Percentiles rank a stretch among this genome's conserved stretches.
Evolutionary conservation across 1,284 basidiomycete species (phyloP).

Genomic region (Exsudoporus floridanus): DNA sequence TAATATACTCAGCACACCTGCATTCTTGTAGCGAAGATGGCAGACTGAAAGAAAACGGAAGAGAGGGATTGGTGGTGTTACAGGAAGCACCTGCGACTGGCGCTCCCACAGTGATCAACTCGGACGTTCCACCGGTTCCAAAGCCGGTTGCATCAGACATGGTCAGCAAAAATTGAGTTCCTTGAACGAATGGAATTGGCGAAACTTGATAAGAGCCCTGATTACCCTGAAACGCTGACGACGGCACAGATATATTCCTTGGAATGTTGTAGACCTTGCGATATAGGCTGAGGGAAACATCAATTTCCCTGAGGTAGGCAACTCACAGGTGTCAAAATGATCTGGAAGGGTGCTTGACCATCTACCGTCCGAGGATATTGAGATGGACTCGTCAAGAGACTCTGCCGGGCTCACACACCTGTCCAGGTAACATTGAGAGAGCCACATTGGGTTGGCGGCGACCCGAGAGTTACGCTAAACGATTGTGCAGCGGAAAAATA

Average conservation of each 20-base stretch:
- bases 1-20: conserved; percentile 43
- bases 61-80: conserved; percentile 44
- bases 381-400: background rate
- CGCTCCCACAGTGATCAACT: conserved; percentile 49
- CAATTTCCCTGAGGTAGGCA: background rate
- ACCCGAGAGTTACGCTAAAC: conserved; percentile 53
- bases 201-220: conserved; percentile 52
- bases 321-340: conserved; percentile 61
- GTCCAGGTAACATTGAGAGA: conserved; percentile 59
- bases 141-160: conserved; percentile 75
- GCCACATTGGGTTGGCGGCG: conserved; percentile 57
- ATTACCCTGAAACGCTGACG: conserved; percentile 51
- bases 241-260: conserved; percentile 56
- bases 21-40: conserved; percentile 62
- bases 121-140: conserved; percentile 59
- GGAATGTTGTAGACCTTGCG: conserved; percentile 37
- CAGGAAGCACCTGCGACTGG: conserved; percentile 50
- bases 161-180: conserved; percentile 49
- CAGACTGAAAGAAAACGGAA: conserved; percentile 51
- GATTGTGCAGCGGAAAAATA: conserved; percentile 35
- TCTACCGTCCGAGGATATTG: conserved; percentile 41
- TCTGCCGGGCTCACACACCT: conserved; percentile 42
- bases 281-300: conserved; percentile 9
- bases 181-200: conserved; percentile 44
- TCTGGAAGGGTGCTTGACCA: conserved; percentile 59